These are phyloP conservation scores for Alternaria triticimaculans DNA, from an alignment of 2,329 filamentous ascomycete species.

Conservation along the genomic window DNA sequence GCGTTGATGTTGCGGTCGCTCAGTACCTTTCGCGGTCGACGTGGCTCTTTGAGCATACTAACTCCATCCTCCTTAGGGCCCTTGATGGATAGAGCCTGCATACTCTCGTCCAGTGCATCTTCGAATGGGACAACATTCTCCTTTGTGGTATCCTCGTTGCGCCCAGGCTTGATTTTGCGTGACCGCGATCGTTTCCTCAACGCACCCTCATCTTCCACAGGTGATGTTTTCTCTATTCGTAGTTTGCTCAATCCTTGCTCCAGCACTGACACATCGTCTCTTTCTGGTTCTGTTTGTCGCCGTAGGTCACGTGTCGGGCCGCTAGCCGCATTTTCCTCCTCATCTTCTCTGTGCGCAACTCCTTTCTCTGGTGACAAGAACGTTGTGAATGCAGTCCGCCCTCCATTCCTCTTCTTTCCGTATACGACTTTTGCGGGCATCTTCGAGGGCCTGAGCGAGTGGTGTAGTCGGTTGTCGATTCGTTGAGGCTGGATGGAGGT, in stretches of 20 bases:
- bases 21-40: constrained; percentile 13
- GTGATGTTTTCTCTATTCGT: not conserved
- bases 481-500: constrained; percentile 1
- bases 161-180: constrained; percentile 2
- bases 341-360: constrained; percentile 1
- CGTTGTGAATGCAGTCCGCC: constrained; percentile 34
- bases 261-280: constrained; percentile 3
- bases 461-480: not conserved
- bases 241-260: constrained; percentile 12
- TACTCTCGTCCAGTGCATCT: constrained; percentile 5
- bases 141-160: constrained; percentile 2
- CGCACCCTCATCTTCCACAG: constrained; percentile 1
- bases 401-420: constrained; percentile 32
- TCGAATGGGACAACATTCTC: constrained; percentile 8
- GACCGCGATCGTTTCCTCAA: constrained; percentile 15
- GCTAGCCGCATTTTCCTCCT: constrained; percentile 1
- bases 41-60: constrained; percentile 8
- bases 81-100: constrained; percentile 9
- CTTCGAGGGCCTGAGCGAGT: constrained; percentile 9
- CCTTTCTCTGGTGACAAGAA: constrained; percentile 40
- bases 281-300: constrained; percentile 5
- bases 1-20: constrained; percentile 19
- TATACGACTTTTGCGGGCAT: constrained; percentile 36
- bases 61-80: not conserved
- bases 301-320: constrained; percentile 5